Evolutionary conservation across 2,329 filamentous ascomycete species (phyloP).

Genomic region (Neoarthrinium moseri): DNA sequence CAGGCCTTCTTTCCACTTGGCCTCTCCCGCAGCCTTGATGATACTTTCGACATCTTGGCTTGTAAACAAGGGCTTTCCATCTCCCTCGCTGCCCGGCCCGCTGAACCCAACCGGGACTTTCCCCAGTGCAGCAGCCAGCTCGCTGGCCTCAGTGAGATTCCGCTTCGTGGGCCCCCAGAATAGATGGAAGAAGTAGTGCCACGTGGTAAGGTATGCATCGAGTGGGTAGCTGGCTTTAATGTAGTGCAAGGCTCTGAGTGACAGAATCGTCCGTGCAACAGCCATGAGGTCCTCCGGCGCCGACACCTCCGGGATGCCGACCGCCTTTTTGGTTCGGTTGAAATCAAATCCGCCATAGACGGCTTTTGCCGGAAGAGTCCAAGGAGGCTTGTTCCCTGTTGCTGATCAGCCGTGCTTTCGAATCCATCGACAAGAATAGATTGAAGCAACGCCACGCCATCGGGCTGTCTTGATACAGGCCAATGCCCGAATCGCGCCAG

Average conservation of each 20-base stretch:
- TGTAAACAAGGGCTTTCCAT: slow-evolving; percentile 41
- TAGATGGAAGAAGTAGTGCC: slow-evolving; percentile 53
- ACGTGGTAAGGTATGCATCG: slow-evolving; percentile 49
- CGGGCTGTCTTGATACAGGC: too few species aligned
- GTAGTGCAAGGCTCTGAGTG: slow-evolving; percentile 65
- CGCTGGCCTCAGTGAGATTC: slow-evolving; percentile 16
- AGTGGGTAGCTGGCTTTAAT: slow-evolving; percentile 58
- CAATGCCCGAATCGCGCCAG: too few species aligned
- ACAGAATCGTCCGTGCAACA: slow-evolving; percentile 44
- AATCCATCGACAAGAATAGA: too few species aligned
- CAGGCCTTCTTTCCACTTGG: slow-evolving; percentile 45
- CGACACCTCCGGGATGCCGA: slow-evolving; percentile 34
- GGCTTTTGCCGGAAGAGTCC: slow-evolving; percentile 68
- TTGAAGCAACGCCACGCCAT: too few species aligned
- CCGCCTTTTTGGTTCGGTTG: slow-evolving; percentile 35
- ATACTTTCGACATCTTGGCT: slow-evolving; percentile 53
- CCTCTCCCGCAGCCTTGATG: slow-evolving; percentile 47
- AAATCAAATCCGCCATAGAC: slow-evolving; percentile 48
- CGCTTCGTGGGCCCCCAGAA: slow-evolving; percentile 50
- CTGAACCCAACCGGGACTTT: slow-evolving; percentile 13
- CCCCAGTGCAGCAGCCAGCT: slow-evolving; percentile 15
- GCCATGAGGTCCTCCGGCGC: slow-evolving; percentile 43
- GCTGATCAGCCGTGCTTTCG: slow-evolving; percentile 7
- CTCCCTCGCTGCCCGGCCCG: slow-evolving; percentile 9
- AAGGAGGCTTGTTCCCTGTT: slow-evolving; percentile 72